A percentile compares a stretch with the other conserved stretches of the same genome.
phyloP scores from a whole-genome alignment of 495 filamentous ascomycete species.

The Margaritispora aquatica region DNA sequence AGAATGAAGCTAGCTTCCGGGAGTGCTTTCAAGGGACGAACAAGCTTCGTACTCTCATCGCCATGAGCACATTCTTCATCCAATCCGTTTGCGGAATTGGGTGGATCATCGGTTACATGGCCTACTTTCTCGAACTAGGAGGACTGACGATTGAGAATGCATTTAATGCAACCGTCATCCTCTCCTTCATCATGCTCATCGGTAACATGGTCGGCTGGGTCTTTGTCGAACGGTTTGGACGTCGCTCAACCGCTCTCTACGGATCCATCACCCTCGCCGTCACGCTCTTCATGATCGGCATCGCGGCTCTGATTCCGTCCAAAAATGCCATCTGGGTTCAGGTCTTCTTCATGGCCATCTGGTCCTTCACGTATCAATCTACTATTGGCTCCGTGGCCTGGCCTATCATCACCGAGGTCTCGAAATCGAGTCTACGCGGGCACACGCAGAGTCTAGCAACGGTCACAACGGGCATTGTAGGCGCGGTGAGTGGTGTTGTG shows the following conservation, averaged over 20 bases:
- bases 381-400: slow-evolving; percentile 17
- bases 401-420: slow-evolving; percentile 16
- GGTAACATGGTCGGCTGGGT: slow-evolving; percentile 13
- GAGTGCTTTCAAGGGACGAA: slow-evolving; percentile 11
- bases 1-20: neutral
- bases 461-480: slow-evolving; percentile 10
- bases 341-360: slow-evolving; percentile 15
- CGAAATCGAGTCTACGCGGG: neutral
- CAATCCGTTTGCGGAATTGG: slow-evolving; percentile 13
- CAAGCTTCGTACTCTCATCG: slow-evolving; percentile 6
- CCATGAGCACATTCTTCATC: slow-evolving; percentile 13
- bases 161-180: slow-evolving; percentile 3
- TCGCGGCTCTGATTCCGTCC: slow-evolving; percentile 6
- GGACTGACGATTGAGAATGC: neutral
- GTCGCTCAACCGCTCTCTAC: slow-evolving; percentile 9
- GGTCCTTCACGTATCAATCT: slow-evolving; percentile 17
- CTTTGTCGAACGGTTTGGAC: slow-evolving; percentile 13
- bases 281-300: slow-evolving; percentile 11
- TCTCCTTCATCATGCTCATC: slow-evolving; percentile 12
- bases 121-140: slow-evolving; percentile 11
- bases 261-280: slow-evolving; percentile 7
- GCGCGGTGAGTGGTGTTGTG: slow-evolving; percentile 6
- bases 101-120: slow-evolving; percentile 18
- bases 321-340: slow-evolving; percentile 11
- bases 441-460: slow-evolving; percentile 15